Evolutionary conservation across 2,329 filamentous ascomycete species (phyloP).

Genomic region (Calycina marina): DNA sequence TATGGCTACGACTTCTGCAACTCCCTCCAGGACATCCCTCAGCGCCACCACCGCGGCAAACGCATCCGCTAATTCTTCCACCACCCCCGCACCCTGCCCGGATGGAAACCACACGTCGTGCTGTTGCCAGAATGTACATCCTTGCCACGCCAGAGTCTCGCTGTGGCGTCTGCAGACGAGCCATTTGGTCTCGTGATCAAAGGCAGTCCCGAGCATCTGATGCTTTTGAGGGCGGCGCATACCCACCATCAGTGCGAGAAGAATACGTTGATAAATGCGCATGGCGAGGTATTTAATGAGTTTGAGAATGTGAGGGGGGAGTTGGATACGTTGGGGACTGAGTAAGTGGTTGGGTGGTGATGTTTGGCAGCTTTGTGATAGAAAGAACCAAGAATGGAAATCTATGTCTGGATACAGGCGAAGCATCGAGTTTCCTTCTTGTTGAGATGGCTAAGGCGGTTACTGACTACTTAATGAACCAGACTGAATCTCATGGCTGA

Average conservation of each 20-base stretch:
- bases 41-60: conserved; percentile 20
- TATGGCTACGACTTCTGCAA: conserved; percentile 4
- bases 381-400: too few species aligned
- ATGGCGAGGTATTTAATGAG: conserved; percentile 37
- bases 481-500: conserved; percentile 37
- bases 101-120: conserved; percentile 40
- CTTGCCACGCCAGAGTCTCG: conserved; percentile 30
- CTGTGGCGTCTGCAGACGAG: conserved; percentile 20
- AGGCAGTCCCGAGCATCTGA: conserved; percentile 33
- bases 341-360: too few species aligned
- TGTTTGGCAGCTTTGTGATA: too few species aligned
- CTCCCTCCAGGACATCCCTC: conserved; percentile 1
- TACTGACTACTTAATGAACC: too few species aligned
- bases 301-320: conserved; percentile 40
- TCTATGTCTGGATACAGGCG: too few species aligned
- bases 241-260: conserved; percentile 36
- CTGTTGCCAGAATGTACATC: conserved; percentile 38
- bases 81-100: conserved; percentile 36
- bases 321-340: conserved; percentile 34
- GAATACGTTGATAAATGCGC: conserved; percentile 30
- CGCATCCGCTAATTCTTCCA: conserved; percentile 37
- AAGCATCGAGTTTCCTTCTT: too few species aligned
- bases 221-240: conserved; percentile 34
- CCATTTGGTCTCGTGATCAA: conserved; percentile 41
- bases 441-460: too few species aligned